These are phyloP conservation scores for Conidiobolus incongruus DNA, from an alignment of 371 early-diverging fungal species.

Conservation along the genomic window DNA sequence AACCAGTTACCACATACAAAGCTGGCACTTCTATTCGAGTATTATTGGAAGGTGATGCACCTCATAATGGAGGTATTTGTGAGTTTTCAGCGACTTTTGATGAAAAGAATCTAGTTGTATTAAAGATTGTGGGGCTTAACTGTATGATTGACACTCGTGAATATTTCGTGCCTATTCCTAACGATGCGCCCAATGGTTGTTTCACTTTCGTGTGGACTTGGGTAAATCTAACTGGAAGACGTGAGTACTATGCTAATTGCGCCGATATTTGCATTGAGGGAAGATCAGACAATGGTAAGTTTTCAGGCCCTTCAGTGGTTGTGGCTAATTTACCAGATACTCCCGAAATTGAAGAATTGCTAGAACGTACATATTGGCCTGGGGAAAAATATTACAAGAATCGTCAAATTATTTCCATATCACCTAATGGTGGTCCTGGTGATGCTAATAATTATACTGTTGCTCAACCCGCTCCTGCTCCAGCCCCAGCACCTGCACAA, in stretches of 20 bases:
- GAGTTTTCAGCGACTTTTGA: conserved; percentile 1
- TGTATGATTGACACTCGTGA: conserved; percentile 2
- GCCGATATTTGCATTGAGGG: conserved; percentile 27
- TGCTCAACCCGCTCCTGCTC: too few species aligned
- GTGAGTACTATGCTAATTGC: conserved; percentile 43
- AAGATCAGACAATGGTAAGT: conserved; percentile 7
- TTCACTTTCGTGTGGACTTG: conserved; percentile 17
- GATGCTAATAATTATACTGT: too few species aligned
- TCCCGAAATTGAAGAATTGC: conserved; percentile 16
- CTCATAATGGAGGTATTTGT: conserved; percentile 3
- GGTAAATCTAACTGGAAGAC: conserved; percentile 31
- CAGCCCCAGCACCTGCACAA: too few species aligned
- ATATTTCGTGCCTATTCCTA: conserved; percentile 15
- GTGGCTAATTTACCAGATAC: conserved; percentile 18
- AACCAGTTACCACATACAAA: too few species aligned
- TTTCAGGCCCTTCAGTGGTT: conserved; percentile 21
- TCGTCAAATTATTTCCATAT: too few species aligned
- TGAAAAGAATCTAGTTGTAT: not conserved
- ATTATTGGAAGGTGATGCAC: too few species aligned
- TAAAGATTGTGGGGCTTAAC: not conserved
- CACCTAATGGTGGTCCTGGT: too few species aligned
- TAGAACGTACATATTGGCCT: too few species aligned
- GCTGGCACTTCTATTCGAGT: too few species aligned
- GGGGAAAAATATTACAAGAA: too few species aligned
- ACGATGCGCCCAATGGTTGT: conserved; percentile 10